phyloP scores from a whole-genome alignment of 164 flowering plant species.

The Kingdonia uniflora region DNA sequence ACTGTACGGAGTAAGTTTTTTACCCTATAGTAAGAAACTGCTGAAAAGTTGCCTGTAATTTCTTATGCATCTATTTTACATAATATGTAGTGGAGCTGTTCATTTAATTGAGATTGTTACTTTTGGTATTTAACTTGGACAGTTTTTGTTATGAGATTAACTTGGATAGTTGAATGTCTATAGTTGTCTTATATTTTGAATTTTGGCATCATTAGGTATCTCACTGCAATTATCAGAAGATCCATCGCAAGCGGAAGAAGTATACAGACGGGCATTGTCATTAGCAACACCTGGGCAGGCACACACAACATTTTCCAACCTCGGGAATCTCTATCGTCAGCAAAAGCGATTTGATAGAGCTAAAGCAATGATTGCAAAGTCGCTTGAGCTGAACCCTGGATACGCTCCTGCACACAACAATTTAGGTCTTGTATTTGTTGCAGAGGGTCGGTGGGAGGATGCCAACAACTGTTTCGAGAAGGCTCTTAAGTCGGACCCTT shows the following conservation, averaged over 20 bases:
- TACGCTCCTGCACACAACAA: conserved; percentile 97
- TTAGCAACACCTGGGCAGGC: conserved; percentile 51
- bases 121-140: too few species aligned
- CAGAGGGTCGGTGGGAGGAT: conserved; percentile 75
- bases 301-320: conserved; percentile 67
- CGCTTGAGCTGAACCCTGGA: conserved; percentile 73
- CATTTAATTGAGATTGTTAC: too few species aligned
- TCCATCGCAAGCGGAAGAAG: conserved; percentile 59
- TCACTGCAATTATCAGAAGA: conserved; percentile 73
- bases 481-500: conserved; percentile 63
- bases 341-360: conserved; percentile 50
- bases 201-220: conserved; percentile 36
- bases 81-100: too few species aligned
- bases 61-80: too few species aligned
- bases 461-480: conserved; percentile 70
- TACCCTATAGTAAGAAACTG: too few species aligned
- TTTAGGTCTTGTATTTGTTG: conserved; percentile 85
- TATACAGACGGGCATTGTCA: conserved; percentile 59
- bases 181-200: neutral
- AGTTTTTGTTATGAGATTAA: too few species aligned
- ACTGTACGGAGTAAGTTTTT: too few species aligned
- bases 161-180: too few species aligned
- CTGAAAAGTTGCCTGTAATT: too few species aligned
- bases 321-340: conserved; percentile 75
- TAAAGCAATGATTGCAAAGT: conserved; percentile 71